These are phyloP conservation scores for Sporisorium reilianum DNA, from an alignment of 1,284 basidiomycete genomes.

Conservation along the genomic window DNA sequence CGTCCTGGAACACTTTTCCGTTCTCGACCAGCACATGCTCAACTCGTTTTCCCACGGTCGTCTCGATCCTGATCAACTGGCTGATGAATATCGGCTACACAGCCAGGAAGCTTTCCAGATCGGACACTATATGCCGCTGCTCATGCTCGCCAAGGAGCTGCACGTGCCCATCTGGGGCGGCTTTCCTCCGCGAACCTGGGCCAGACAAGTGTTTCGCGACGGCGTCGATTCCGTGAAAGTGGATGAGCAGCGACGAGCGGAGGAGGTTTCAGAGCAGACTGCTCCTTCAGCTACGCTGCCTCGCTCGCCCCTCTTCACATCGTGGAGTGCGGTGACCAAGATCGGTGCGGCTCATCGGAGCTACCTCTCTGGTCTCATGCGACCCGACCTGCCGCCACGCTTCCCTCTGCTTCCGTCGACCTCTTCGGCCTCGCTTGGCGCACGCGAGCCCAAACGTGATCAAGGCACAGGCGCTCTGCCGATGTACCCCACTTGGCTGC, in stretches of 20 bases:
- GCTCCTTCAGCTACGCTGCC: background rate
- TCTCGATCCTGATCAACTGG: slow-evolving; percentile 27
- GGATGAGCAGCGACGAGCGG: slow-evolving; percentile 19
- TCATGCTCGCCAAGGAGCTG: slow-evolving; percentile 56
- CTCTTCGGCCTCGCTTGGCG: background rate
- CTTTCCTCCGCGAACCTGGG: slow-evolving; percentile 59
- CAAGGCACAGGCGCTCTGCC: background rate
- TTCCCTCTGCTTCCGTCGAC: slow-evolving; percentile 29
- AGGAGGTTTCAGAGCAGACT: background rate
- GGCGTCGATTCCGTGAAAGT: slow-evolving; percentile 41
- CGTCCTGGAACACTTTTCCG: slow-evolving; percentile 57
- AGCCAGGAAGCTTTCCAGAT: slow-evolving; percentile 54
- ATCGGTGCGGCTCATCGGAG: slow-evolving; percentile 52
- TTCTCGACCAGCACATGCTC: slow-evolving; percentile 55
- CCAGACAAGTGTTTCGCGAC: slow-evolving; percentile 39
- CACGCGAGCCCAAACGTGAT: background rate
- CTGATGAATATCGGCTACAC: slow-evolving; percentile 23
- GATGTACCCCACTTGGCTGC: slow-evolving; percentile 48
- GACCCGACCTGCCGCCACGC: slow-evolving; percentile 48
- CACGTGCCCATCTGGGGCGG: slow-evolving; percentile 58
- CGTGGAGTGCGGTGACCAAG: slow-evolving; percentile 43
- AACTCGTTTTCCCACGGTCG: slow-evolving; percentile 27
- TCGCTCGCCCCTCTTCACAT: slow-evolving; percentile 32
- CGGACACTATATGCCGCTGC: slow-evolving; percentile 54
- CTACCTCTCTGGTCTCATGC: slow-evolving; percentile 53